Evolutionary conservation across 1,284 basidiomycete species (phyloP).

Genomic region (Cryptococcus floricola): DNA sequence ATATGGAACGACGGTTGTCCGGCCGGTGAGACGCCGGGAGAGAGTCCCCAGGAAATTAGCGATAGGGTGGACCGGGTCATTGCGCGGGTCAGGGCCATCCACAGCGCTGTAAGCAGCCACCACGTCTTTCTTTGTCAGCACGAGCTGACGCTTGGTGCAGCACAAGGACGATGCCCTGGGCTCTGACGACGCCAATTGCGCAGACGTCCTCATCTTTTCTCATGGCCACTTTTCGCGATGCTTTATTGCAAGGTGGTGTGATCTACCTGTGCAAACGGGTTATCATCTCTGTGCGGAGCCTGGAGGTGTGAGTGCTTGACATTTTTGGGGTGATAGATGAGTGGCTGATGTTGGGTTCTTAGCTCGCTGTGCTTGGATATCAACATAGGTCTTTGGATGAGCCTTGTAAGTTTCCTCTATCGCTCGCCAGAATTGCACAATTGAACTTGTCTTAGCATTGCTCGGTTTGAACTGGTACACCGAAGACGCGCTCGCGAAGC

Average conservation of each 20-base stretch:
- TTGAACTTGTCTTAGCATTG: slow-evolving; percentile 26
- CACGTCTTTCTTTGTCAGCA: not conserved
- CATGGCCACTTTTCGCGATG: slow-evolving; percentile 72
- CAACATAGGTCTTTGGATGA: slow-evolving; percentile 49
- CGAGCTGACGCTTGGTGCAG: slow-evolving; percentile 5
- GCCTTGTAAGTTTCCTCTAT: slow-evolving; percentile 36
- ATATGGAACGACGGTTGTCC: slow-evolving; percentile 87
- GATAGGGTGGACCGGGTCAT: slow-evolving; percentile 73
- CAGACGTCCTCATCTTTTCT: slow-evolving; percentile 56
- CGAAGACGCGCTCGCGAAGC: slow-evolving; percentile 33
- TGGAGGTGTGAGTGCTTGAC: slow-evolving; percentile 36
- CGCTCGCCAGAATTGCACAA: not conserved
- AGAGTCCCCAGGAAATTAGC: slow-evolving; percentile 73
- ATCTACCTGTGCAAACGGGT: slow-evolving; percentile 45
- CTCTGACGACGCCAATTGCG: slow-evolving; percentile 32
- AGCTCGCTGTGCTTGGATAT: slow-evolving; percentile 49
- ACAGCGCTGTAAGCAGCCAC: slow-evolving; percentile 56
- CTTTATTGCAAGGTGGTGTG: slow-evolving; percentile 58
- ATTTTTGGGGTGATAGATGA: not conserved
- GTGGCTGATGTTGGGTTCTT: not conserved
- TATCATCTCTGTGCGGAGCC: slow-evolving; percentile 49
- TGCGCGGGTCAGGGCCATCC: slow-evolving; percentile 67
- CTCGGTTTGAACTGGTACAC: slow-evolving; percentile 50
- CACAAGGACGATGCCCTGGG: slow-evolving; percentile 21
- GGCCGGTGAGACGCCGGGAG: slow-evolving; percentile 60